Evolutionary conservation across 257 asterid species (phyloP).

Genomic region (Agastache rugosa): DNA sequence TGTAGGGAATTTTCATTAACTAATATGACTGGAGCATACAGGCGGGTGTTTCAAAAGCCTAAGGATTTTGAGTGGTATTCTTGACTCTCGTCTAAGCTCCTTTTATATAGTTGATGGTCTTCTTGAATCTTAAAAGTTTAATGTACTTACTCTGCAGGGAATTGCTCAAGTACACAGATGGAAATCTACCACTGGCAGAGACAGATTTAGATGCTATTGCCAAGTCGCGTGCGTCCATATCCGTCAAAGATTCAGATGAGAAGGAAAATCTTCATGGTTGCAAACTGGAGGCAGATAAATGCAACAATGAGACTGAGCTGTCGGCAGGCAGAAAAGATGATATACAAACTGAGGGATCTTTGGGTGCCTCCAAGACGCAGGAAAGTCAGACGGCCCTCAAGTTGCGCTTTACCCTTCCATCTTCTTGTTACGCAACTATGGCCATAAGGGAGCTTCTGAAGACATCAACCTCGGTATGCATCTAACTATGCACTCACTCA

Average conservation of each 20-base stretch:
- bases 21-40: slow-evolving; percentile 87
- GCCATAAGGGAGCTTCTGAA: slow-evolving; percentile 96
- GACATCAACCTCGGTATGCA: slow-evolving; percentile 89
- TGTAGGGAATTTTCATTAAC: slow-evolving; percentile 87
- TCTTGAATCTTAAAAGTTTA: slow-evolving; percentile 30
- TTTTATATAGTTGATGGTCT: slow-evolving; percentile 11
- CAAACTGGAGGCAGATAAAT: slow-evolving; percentile 36
- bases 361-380: slow-evolving; percentile 41
- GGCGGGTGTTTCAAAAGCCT: slow-evolving; percentile 89
- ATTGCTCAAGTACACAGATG: slow-evolving; percentile 72
- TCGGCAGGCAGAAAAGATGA: slow-evolving; percentile 33
- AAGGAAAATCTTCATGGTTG: slow-evolving; percentile 39
- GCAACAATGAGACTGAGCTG: slow-evolving; percentile 32
- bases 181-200: slow-evolving; percentile 70
- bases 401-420: slow-evolving; percentile 85
- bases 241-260: slow-evolving; percentile 37
- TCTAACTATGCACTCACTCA: slow-evolving; percentile 27
- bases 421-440: slow-evolving; percentile 99
- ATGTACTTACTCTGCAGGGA: slow-evolving; percentile 57
- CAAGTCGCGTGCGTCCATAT: slow-evolving; percentile 45
- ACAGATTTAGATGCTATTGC: slow-evolving; percentile 79
- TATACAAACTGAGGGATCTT: slow-evolving; percentile 42
- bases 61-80: slow-evolving; percentile 86
- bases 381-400: slow-evolving; percentile 75
- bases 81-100: slow-evolving; percentile 24